These are phyloP conservation scores for Podaxis sp. DNA, from an alignment of 768 basidiomycete species.

Conservation along the genomic window DNA sequence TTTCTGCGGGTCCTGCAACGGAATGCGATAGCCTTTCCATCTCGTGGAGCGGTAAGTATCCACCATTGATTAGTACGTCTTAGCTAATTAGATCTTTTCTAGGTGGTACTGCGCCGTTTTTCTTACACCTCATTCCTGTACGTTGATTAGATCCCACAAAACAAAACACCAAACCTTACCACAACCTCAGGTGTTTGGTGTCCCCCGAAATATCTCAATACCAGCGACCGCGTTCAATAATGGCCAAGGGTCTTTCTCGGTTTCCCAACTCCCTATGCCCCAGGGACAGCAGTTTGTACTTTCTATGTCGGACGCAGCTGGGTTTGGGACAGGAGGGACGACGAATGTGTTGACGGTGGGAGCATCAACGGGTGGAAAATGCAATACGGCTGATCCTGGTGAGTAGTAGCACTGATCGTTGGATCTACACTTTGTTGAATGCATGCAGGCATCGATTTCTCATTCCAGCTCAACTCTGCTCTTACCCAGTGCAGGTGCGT, in stretches of 20 bases:
- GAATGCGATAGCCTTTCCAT: constrained; percentile 61
- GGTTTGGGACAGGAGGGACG: constrained; percentile 64
- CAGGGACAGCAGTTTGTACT: constrained; percentile 40
- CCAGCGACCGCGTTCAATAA: constrained; percentile 49
- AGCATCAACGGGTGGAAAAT: constrained; percentile 40
- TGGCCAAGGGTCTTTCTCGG: constrained; percentile 48
- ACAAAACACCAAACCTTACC: background rate
- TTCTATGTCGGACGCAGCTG: constrained; percentile 69
- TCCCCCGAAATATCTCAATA: constrained; percentile 49
- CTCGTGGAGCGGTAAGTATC: constrained; percentile 54
- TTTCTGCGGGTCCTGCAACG: constrained; percentile 38
- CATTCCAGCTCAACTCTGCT: constrained; percentile 45
- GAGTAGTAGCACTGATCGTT: constrained; percentile 7
- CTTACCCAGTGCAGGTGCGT: constrained; percentile 60
- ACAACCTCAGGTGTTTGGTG: constrained; percentile 44
- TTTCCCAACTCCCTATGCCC: constrained; percentile 37
- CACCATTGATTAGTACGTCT: background rate
- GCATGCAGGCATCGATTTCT: constrained; percentile 34
- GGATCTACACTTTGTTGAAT: background rate
- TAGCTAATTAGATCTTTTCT: constrained; percentile 10
- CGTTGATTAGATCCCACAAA: constrained; percentile 17
- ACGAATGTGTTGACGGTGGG: constrained; percentile 46
- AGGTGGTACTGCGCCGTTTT: constrained; percentile 60
- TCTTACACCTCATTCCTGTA: constrained; percentile 48
- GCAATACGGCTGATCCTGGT: constrained; percentile 46